Conservation (phyloP, 106 monocot species). For the Chionographis japonica region DNA sequence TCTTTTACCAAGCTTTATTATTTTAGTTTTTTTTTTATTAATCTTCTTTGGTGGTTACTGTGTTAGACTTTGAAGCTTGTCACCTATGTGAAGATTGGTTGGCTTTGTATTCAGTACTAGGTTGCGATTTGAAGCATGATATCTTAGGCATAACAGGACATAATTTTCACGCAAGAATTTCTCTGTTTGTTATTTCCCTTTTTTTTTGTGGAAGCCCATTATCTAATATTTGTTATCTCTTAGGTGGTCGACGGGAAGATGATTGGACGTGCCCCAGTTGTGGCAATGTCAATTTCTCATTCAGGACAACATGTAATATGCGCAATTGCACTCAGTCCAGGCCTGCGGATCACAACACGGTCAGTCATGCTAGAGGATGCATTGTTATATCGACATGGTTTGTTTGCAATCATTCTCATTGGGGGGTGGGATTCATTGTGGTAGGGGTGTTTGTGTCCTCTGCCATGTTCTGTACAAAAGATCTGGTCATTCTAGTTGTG, state of each 20-base stretch:
- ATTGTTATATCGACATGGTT: neutral
- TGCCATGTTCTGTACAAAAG: too few relatives aligned
- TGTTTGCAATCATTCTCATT: neutral
- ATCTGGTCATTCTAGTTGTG: too few relatives aligned
- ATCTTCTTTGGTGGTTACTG: too few relatives aligned
- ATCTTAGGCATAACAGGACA: too few relatives aligned
- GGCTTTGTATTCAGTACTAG: too few relatives aligned
- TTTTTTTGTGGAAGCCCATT: neutral
- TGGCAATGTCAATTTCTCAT: constrained; percentile 90
- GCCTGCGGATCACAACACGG: constrained; percentile 72
- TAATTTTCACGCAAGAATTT: neutral
- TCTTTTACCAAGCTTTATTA: too few relatives aligned
- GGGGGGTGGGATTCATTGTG: too few relatives aligned
- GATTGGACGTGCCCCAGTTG: constrained; percentile 95
- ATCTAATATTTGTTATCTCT: neutral
- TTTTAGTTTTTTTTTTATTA: too few relatives aligned
- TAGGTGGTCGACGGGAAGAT: constrained; percentile 88
- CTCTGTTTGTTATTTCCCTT: neutral
- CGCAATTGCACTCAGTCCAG: constrained; percentile 80
- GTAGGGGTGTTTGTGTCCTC: too few relatives aligned
- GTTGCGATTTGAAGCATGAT: too few relatives aligned
- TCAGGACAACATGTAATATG: constrained; percentile 96
- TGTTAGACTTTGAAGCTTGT: too few relatives aligned
- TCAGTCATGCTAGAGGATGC: constrained; percentile 15
- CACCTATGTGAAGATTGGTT: too few relatives aligned